Evolutionary conservation across 352 stramenopile genomes (phyloP).

Genomic region (Globisporangium megalacanthum): DNA sequence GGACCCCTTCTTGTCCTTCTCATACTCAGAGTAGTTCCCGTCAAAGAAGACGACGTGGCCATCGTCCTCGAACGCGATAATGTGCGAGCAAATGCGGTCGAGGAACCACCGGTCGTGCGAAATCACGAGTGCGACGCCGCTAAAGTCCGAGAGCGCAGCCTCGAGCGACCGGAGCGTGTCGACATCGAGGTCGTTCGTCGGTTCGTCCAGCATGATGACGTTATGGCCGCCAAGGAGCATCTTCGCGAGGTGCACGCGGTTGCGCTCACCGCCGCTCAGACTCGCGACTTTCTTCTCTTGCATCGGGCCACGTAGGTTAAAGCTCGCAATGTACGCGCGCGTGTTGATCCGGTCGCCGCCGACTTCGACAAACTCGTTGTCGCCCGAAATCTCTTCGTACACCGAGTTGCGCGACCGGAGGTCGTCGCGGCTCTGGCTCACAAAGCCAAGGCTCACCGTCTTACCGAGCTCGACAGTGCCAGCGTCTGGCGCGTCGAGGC

Average conservation of each 20-base stretch:
- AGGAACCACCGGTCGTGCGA: conserved; percentile 96
- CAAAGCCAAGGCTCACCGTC: conserved; percentile 73
- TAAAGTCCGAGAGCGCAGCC: conserved; percentile 79
- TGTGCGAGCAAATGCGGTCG: conserved; percentile 89
- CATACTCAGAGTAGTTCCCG: conserved; percentile 86
- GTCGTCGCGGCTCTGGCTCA: conserved; percentile 75
- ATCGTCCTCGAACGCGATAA: conserved; percentile 77
- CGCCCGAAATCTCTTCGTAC: conserved; percentile 83
- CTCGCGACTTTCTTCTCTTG: conserved; percentile 78
- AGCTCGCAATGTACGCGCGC: conserved; percentile 81
- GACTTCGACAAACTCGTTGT: conserved; percentile 82
- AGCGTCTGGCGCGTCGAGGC: conserved; percentile 82
- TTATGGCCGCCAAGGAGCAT: conserved; percentile 82
- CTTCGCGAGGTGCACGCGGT: conserved; percentile 83
- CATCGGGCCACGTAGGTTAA: conserved; percentile 80
- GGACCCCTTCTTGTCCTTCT: conserved; percentile 54
- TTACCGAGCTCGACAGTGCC: conserved; percentile 71
- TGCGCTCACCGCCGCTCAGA: conserved; percentile 78
- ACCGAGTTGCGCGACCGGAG: conserved; percentile 55
- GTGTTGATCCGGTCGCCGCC: conserved; percentile 77
- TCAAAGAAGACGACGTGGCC: conserved; percentile 77
- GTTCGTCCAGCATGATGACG: conserved; percentile 86
- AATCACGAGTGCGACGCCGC: conserved; percentile 93
- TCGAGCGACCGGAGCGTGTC: conserved; percentile 87
- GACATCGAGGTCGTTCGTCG: conserved; percentile 85